Evolutionary conservation across 163 green algal species (phyloP), one percentile per base, ranked within the genome.

Genomic region (Chlorella variabilis): DNA sequence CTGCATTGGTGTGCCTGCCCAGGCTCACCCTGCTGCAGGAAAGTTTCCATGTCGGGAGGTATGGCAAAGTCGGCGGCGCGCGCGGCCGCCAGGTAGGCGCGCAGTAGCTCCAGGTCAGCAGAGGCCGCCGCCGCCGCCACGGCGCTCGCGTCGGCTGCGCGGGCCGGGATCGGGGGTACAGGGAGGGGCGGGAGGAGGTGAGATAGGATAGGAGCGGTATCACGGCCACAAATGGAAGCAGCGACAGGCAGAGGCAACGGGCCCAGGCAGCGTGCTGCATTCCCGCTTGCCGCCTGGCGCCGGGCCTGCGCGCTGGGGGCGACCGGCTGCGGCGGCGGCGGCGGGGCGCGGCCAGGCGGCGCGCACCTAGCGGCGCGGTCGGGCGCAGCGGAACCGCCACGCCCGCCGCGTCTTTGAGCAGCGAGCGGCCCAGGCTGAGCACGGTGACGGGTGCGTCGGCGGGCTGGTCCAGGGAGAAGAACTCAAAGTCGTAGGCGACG

Each of bases 401-500:
- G 9, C 42, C 67, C 66, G 87, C 18, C 25, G 27, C 67, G 42
- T 87, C 79, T 15, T 80, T 77, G 36, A 91, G 56, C 58, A 93
- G 78, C 0, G 82, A 85, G 25, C 56, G 79, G 51, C 87, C 81
- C 33, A 77, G 77, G 41, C 86, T 91, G 17, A 96, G 85, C 3
- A 94, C 77, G 2, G 90, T 83, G 8, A 87, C 49, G 34, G 92
- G 89, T 20, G 83, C 76, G 41, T 94, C 91, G 0, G 89, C 79
- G 0, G 81, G 81, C 59, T 94, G 86, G 59, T 89, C 87, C 67
- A 94, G 81, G 9, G 82, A 71, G 86, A 93, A 96, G 45, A 90
- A 88, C 63, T 91, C 83, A 78, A 94, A 95, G 67, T 93, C 91
- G 88, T 95, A 96, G 23, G 80, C 63, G 27, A 96, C 86, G 45